Evolutionary conservation across 208 protist species (phyloP).

Genomic region (Leishmania aethiopica): DNA sequence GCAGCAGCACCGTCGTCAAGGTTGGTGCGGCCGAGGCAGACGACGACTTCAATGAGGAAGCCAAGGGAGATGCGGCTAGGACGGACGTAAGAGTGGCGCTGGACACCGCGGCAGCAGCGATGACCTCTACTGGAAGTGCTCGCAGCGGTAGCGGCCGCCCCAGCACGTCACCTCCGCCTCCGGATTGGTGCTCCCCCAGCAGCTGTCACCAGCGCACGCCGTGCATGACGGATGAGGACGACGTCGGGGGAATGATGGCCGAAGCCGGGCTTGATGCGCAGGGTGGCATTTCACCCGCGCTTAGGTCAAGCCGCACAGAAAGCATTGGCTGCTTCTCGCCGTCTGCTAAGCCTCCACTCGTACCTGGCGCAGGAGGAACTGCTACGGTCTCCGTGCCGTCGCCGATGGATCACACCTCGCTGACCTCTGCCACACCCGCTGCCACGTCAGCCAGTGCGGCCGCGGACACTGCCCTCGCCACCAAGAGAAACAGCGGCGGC

Average conservation of each 20-base stretch:
- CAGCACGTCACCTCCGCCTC: constrained; percentile 4
- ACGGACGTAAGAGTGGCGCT: background rate
- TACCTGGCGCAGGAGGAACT: background rate
- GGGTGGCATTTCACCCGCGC: background rate
- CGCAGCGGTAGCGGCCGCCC: background rate
- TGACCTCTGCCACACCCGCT: background rate
- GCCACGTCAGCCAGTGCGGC: background rate
- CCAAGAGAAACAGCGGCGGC: background rate
- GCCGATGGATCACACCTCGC: background rate
- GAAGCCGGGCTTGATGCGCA: constrained; percentile 7
- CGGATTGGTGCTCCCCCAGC: constrained; percentile 48
- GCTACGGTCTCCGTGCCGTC: background rate
- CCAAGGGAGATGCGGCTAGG: background rate
- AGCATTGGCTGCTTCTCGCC: background rate
- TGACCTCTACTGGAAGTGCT: background rate
- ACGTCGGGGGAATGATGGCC: constrained; percentile 34
- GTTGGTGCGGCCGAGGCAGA: constrained; percentile 11
- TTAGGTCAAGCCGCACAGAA: background rate
- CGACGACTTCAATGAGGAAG: background rate
- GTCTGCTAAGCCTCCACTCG: background rate
- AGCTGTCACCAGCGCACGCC: constrained; percentile 83
- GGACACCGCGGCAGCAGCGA: background rate
- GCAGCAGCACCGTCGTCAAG: constrained; percentile 15
- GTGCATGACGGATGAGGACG: constrained; percentile 73
- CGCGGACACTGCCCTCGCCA: background rate